Base-by-base conservation (phyloP, 179 eudicot genomes). In the Carnegiea gigantea region DNA sequence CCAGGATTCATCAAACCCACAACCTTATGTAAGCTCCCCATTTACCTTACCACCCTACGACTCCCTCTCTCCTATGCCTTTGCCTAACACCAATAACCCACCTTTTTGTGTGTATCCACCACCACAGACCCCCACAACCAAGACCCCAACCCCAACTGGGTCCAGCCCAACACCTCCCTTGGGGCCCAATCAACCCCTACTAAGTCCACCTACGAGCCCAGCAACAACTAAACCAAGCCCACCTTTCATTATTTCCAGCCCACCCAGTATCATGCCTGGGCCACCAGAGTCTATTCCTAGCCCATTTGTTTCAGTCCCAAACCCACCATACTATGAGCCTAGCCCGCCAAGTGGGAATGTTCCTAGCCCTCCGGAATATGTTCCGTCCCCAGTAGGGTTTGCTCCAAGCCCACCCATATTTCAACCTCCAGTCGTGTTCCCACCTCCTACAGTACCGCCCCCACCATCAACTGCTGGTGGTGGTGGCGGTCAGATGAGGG, bases 371-470 rank as follows among this genome's bases (percentile, higher is more conserved):
- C 76, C 88, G 0, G 83, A 67, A 2, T 46, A 20, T 46, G 76
- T 57, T 18, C 89, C 91, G 6, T 82, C 82, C 75, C 95, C 95
- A 46, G 48, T 80, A 1, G 87, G 81, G 1, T 85, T 83, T 59
- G 79, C 73, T 12, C 94, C 96, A 9, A 87, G 90, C 81, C 95
- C 98, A 30, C 92, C 92, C 0, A 87, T 88, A 64, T 95, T 95
- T 79, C 80, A 86, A 75, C 97, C 98, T 0, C 98, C 98, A 1
- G 88, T 92, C 1, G 98, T 95, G 65, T 95, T 79, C 70, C 98
- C 98, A 8, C 93, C 96, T 10, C 97, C 98, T 0, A 68, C 80
- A 1, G 73, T 18, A 9, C 40, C 11, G 11, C 43, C 73, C 2
- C 44, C 73, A 6, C 73, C 38, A 30, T 24, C 18, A 13, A 11